A percentile compares a stretch with the other conserved stretches of the same genome.
phyloP scores from a whole-genome alignment of 768 basidiomycete species.

The Mycena venus region DNA sequence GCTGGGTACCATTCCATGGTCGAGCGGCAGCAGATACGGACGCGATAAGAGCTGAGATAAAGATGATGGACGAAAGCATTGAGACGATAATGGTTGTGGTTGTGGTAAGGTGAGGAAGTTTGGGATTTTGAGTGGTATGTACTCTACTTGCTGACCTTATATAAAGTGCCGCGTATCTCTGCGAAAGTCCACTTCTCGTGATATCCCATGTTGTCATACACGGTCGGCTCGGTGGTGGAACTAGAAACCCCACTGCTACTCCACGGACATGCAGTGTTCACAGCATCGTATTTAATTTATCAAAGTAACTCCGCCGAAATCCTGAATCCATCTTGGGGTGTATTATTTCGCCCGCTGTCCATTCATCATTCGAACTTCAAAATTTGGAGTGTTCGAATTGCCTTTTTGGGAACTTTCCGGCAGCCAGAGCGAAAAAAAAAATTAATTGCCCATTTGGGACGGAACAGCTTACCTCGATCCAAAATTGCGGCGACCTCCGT shows the following conservation, averaged over 20 bases:
- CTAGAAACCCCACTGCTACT: too few relatives aligned
- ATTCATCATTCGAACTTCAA: too few relatives aligned
- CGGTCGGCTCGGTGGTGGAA: background rate
- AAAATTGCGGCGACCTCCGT: too few relatives aligned
- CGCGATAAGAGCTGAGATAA: background rate
- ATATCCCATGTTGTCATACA: background rate
- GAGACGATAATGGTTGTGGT: background rate
- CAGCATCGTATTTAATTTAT: background rate
- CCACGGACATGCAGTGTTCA: background rate
- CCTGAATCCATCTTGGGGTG: too few relatives aligned
- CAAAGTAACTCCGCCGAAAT: background rate
- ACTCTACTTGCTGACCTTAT: background rate
- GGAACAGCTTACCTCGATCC: too few relatives aligned
- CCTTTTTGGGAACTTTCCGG: too few relatives aligned
- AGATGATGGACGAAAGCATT: background rate
- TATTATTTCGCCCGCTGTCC: too few relatives aligned
- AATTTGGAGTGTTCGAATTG: too few relatives aligned
- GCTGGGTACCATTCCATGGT: background rate
- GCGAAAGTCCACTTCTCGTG: background rate
- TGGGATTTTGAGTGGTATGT: background rate
- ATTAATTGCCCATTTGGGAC: too few relatives aligned
- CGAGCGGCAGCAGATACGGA: background rate
- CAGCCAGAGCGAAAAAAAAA: too few relatives aligned
- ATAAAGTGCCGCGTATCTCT: background rate
- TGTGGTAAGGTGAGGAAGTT: background rate